Base-by-base conservation (phyloP, 1,284 basidiomycete genomes). In the Ganoderma boninense region DNA sequence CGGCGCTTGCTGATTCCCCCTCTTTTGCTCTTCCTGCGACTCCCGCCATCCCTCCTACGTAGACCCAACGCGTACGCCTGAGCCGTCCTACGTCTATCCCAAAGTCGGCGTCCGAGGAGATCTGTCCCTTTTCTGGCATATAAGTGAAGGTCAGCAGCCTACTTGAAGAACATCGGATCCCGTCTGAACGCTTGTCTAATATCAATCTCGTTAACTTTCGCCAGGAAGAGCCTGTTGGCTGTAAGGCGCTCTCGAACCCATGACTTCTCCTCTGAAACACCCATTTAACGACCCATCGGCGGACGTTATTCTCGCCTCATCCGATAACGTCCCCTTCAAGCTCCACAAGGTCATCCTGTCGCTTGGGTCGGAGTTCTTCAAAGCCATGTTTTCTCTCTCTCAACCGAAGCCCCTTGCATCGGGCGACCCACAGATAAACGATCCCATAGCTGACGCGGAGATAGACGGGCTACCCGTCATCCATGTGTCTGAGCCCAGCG, bases 341-440 rank as follows among this genome's bases (percentile, higher is more conserved):
- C 77, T 82, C 5, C 72, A 81, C 67, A 79, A 78, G 14, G 71
- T 76, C 38, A 73, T 86, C 43, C 77, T 86, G n/a, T 80, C 83
- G 11, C 79, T 85, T 35, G 82, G 85, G 6, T 86, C 86, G 10
- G 71, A 75, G 29, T 23, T 84, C 65, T 86, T 87, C 71, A 72
- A 78, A 29, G 74, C 77, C 32, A 83, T 85, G 83, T 80, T 85
- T 67, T 70, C 76, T 13, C 69, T 85, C 60, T 79, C 81, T 5
- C 78, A 71, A 23, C 69, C 75, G 57, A 10, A 35, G 16, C 52
- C 23, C 11, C 40, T 40, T 40, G 13, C 44, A 7, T 10, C 43
- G 6, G 13, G 2, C 18, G 14, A 52, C 5, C 11, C 26, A 29
- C 26, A 46, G n/a, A 40, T 14, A 44, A n/a, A 35, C 54, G 20